Percentiles rank a stretch among this genome's conserved stretches.
phyloP scores from a whole-genome alignment of 2,329 filamentous ascomycete genomes.

The Thermoascus crustaceus region DNA sequence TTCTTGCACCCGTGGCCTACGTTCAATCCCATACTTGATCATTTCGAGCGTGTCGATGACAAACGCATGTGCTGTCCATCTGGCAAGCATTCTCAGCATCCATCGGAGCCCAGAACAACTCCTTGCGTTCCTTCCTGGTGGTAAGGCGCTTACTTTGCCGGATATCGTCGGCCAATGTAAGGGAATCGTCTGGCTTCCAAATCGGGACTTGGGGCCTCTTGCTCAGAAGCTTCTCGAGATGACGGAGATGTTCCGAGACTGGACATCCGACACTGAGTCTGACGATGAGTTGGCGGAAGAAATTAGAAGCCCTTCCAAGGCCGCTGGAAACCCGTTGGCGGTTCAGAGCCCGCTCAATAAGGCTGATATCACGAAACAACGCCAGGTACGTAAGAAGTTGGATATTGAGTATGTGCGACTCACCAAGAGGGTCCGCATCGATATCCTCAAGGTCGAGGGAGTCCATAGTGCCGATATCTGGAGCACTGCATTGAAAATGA shows the following conservation, averaged over 20 bases:
- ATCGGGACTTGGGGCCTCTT: conserved; percentile 12
- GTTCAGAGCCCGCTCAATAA: not conserved
- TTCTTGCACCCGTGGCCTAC: conserved; percentile 25
- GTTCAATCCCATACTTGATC: conserved; percentile 28
- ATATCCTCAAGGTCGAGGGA: conserved; percentile 18
- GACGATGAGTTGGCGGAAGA: conserved; percentile 5
- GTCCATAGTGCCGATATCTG: conserved; percentile 19
- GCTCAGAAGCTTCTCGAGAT: conserved; percentile 17
- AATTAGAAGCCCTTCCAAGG: not conserved
- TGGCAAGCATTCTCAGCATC: conserved; percentile 21
- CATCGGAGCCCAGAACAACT: conserved; percentile 22
- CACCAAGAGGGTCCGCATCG: conserved; percentile 22
- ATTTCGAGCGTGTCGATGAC: conserved; percentile 18
- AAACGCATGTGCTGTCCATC: conserved; percentile 18
- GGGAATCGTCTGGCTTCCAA: conserved; percentile 24
- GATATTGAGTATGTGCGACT: conserved; percentile 18
- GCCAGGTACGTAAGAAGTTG: conserved; percentile 18
- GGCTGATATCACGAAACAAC: conserved; percentile 10
- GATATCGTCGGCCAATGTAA: conserved; percentile 10
- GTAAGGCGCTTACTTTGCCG: conserved; percentile 17
- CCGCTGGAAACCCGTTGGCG: not conserved
- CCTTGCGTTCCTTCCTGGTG: conserved; percentile 20
- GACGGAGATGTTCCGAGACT: conserved; percentile 9
- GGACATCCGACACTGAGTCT: conserved; percentile 6
- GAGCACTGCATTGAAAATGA: conserved; percentile 20